phyloP scores from a whole-genome alignment of 495 filamentous ascomycete species.

The Neurospora tetrasperma region DNA sequence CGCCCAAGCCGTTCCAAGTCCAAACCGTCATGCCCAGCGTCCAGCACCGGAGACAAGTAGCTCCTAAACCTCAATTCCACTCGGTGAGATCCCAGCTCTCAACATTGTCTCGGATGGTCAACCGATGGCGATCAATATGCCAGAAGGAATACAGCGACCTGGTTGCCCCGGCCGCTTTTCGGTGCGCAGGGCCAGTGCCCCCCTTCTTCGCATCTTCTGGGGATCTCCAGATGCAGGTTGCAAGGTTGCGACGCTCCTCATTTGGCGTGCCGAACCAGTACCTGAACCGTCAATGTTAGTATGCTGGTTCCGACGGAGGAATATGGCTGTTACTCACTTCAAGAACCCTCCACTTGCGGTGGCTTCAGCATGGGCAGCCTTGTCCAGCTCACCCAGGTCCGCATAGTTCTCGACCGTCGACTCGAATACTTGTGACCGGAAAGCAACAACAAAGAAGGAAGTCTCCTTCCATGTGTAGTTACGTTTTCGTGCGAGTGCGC shows the following conservation, averaged over 20 bases:
- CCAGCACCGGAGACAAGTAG: not conserved
- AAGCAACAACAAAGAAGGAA: conserved; percentile 73
- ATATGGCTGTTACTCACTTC: conserved; percentile 41
- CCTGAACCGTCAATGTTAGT: conserved; percentile 23
- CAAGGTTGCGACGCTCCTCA: conserved; percentile 53
- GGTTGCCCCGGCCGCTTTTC: conserved; percentile 40
- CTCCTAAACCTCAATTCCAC: conserved; percentile 30
- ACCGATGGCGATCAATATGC: conserved; percentile 53
- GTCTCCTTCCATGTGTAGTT: conserved; percentile 50
- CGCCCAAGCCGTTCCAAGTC: not conserved
- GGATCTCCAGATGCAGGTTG: conserved; percentile 69
- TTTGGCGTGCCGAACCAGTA: conserved; percentile 75
- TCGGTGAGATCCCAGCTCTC: conserved; percentile 47
- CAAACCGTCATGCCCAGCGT: not conserved
- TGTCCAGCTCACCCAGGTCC: conserved; percentile 57
- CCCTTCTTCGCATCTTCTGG: conserved; percentile 59
- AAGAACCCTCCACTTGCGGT: conserved; percentile 68
- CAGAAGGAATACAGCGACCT: conserved; percentile 45
- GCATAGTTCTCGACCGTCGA: conserved; percentile 42
- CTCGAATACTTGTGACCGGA: conserved; percentile 58
- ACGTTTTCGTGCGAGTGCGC: conserved; percentile 30
- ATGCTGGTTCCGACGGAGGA: not conserved
- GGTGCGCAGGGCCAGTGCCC: conserved; percentile 49
- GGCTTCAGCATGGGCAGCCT: conserved; percentile 67
- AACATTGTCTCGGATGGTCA: conserved; percentile 48